Conservation (phyloP, 768 basidiomycete genomes). For the Termitomyces titanicus region DNA sequence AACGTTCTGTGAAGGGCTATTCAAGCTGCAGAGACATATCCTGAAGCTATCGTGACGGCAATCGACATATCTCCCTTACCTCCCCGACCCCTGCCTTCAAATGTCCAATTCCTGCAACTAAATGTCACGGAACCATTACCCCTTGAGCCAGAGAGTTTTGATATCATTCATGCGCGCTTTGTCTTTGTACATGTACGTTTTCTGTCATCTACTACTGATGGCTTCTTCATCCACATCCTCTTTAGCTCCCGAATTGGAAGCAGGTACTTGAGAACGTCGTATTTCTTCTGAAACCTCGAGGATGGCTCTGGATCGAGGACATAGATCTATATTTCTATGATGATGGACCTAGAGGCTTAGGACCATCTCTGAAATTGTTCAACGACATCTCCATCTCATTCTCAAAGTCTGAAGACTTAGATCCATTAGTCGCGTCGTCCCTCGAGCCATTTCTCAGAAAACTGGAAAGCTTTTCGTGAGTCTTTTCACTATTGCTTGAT, state of each 20-base stretch:
- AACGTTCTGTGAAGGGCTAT: background rate
- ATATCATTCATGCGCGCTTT: background rate
- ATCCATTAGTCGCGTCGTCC: background rate
- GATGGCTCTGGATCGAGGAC: slow-evolving; percentile 6
- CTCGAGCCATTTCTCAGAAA: background rate
- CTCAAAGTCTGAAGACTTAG: background rate
- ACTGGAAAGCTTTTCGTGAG: slow-evolving; percentile 1
- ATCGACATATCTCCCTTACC: slow-evolving; percentile 7
- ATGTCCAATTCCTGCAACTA: slow-evolving; percentile 3
- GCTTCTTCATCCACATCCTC: background rate
- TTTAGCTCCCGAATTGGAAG: background rate
- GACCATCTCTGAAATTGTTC: background rate
- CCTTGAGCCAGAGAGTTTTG: background rate
- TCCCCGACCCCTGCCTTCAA: background rate
- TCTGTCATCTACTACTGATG: background rate
- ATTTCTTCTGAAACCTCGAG: slow-evolving; percentile 1
- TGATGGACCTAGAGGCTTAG: background rate
- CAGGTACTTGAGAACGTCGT: background rate
- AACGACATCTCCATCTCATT: background rate
- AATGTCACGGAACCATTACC: background rate
- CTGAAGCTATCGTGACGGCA: slow-evolving; percentile 1
- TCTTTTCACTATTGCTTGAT: background rate
- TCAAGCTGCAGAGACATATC: slow-evolving; percentile 6
- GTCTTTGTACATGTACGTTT: background rate
- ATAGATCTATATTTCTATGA: background rate